Evolutionary conservation across 441 rosid species (phyloP).

Genomic region (Adansonia rubrostipa): DNA sequence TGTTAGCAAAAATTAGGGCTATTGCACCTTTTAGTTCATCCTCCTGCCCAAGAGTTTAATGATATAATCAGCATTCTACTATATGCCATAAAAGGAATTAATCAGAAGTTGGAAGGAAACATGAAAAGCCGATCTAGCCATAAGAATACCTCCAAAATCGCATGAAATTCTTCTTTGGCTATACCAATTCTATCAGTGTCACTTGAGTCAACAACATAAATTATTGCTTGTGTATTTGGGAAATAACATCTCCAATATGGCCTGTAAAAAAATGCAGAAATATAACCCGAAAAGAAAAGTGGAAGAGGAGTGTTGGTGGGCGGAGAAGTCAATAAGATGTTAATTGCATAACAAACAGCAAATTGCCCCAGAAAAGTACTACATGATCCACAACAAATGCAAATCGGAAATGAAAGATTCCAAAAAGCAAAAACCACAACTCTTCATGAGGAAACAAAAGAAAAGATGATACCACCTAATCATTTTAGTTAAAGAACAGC

Average conservation of each 20-base stretch:
- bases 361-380: neutral
- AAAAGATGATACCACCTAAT: neutral
- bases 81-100: neutral
- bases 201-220: conserved; percentile 90
- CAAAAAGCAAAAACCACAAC: neutral
- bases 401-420: neutral
- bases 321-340: neutral
- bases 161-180: conserved; percentile 94
- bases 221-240: conserved; percentile 92
- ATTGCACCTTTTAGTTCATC: conserved; percentile 83
- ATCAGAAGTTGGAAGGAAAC: neutral
- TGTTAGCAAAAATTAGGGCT: conserved; percentile 84
- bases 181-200: conserved; percentile 83
- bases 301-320: neutral
- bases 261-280: conserved; percentile 43
- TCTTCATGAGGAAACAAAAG: neutral
- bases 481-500: neutral
- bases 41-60: conserved; percentile 50
- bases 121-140: neutral
- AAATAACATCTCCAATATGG: conserved; percentile 98
- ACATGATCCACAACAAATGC: neutral
- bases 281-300: conserved; percentile 1
- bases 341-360: neutral
- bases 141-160: conserved; percentile 74
- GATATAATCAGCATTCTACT: neutral